A percentile compares a stretch with the other conserved stretches of the same genome.
Evolutionary conservation across 176 grass and related monocot species (phyloP).

Genomic region (Ananas comosus): DNA sequence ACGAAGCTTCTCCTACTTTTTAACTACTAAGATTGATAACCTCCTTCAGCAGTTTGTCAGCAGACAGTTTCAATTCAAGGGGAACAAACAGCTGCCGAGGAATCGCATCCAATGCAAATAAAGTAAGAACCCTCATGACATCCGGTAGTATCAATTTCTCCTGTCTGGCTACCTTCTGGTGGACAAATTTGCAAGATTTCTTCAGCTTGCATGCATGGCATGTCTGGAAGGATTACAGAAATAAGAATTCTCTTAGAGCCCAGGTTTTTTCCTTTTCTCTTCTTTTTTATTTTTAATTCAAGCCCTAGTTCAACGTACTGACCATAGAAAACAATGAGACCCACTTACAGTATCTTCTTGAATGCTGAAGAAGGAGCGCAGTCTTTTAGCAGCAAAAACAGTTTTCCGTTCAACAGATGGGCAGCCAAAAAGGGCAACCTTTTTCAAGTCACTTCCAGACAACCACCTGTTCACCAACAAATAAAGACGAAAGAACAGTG

Average conservation of each 20-base stretch:
- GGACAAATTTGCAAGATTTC: conserved; percentile 52
- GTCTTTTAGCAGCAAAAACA: conserved; percentile 61
- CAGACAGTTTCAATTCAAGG: conserved; percentile 38
- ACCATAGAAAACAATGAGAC: too few relatives aligned
- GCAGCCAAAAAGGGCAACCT: conserved; percentile 54
- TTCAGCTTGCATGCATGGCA: conserved; percentile 55
- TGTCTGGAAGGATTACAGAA: conserved; percentile 27
- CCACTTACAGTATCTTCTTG: conserved; percentile 61
- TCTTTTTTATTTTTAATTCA: too few relatives aligned
- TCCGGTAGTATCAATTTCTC: conserved; percentile 65
- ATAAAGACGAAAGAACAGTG: conserved; percentile 1
- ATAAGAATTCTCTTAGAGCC: not conserved
- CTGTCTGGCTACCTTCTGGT: conserved; percentile 40
- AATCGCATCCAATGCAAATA: conserved; percentile 48
- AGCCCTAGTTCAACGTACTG: too few relatives aligned
- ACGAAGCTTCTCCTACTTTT: conserved; percentile 4
- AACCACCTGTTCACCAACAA: conserved; percentile 37
- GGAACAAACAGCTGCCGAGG: conserved; percentile 24
- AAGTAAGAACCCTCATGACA: conserved; percentile 45
- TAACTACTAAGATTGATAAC: conserved; percentile 57
- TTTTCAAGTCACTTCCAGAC: conserved; percentile 68
- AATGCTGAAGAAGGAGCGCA: conserved; percentile 62
- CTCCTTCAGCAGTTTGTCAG: conserved; percentile 63
- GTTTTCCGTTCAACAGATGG: conserved; percentile 56
- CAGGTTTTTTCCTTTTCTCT: not conserved